These are phyloP conservation scores for Apophysomyces variabilis DNA, from an alignment of 371 early-diverging fungal genomes.

Conservation along the genomic window DNA sequence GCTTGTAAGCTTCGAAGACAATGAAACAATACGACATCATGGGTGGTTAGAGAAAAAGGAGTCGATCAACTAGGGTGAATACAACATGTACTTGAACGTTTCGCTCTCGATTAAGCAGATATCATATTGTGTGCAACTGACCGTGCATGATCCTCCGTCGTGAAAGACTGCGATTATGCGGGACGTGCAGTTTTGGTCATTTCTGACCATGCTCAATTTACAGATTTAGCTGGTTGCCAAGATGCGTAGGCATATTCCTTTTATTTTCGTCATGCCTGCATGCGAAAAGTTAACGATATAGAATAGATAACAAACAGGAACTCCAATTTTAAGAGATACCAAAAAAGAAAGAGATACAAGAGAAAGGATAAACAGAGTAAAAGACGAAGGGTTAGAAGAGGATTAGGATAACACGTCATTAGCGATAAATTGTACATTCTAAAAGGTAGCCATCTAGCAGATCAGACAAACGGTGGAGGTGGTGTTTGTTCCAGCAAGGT, in stretches of 20 bases:
- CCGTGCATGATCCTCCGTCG: too few species aligned
- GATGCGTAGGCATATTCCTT: neutral
- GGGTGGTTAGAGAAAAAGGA: too few species aligned
- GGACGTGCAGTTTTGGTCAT: too few species aligned
- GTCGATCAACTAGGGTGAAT: too few species aligned
- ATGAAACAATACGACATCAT: too few species aligned
- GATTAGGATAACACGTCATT: conserved; percentile 4
- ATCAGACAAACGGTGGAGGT: conserved; percentile 63
- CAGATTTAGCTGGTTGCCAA: too few species aligned
- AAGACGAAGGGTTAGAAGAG: conserved; percentile 16
- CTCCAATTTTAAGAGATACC: neutral
- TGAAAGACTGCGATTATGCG: too few species aligned
- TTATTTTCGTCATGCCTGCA: conserved; percentile 6
- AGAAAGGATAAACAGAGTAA: neutral
- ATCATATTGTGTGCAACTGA: too few species aligned
- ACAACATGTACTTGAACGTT: too few species aligned
- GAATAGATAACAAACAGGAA: neutral
- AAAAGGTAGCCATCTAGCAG: conserved; percentile 81
- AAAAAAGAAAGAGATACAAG: conserved; percentile 7
- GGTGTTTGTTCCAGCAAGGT: conserved; percentile 28
- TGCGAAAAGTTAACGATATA: neutral
- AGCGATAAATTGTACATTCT: conserved; percentile 54
- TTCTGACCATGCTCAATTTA: too few species aligned
- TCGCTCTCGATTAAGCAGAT: too few species aligned
- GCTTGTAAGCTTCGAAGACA: too few species aligned